Percentiles rank a stretch among this genome's conserved stretches.
phyloP scores from a whole-genome alignment of 1,139 yeast species.

The Blastobotrys illinoisensis region DNA sequence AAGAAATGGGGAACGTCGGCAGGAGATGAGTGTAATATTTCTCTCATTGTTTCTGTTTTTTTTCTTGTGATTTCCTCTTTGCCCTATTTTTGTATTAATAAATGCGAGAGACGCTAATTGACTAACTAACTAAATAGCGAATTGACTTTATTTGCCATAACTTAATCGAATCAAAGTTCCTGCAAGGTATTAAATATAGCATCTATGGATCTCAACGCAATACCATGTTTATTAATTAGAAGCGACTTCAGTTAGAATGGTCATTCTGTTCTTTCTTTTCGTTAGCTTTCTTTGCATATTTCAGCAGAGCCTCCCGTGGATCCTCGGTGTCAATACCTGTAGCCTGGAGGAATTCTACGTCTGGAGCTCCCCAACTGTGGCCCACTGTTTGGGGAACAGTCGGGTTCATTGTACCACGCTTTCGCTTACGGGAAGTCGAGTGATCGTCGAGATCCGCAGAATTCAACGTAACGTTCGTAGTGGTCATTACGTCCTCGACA shows the following conservation, averaged over 20 bases:
- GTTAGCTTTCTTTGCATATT: constrained; percentile 27
- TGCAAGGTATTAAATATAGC: no score
- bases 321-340: constrained; percentile 28
- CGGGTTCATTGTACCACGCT: background rate
- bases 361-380: constrained; percentile 24
- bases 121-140: background rate
- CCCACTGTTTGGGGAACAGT: background rate
- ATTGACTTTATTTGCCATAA: background rate
- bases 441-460: constrained; percentile 15
- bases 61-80: background rate
- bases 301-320: constrained; percentile 36
- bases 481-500: constrained; percentile 32
- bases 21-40: constrained; percentile 4
- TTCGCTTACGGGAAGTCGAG: background rate
- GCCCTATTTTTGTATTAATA: background rate
- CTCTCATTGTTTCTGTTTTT: background rate
- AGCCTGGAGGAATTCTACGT: constrained; percentile 21
- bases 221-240: no score
- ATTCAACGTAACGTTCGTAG: constrained; percentile 30
- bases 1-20: constrained; percentile 46
- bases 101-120: background rate
- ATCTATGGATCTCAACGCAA: no score
- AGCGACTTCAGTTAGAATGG: background rate
- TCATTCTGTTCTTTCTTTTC: constrained; percentile 1
- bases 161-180: no score